phyloP scores from a whole-genome alignment of 2,329 filamentous ascomycete species.

The Aureobasidium leucospermi region DNA sequence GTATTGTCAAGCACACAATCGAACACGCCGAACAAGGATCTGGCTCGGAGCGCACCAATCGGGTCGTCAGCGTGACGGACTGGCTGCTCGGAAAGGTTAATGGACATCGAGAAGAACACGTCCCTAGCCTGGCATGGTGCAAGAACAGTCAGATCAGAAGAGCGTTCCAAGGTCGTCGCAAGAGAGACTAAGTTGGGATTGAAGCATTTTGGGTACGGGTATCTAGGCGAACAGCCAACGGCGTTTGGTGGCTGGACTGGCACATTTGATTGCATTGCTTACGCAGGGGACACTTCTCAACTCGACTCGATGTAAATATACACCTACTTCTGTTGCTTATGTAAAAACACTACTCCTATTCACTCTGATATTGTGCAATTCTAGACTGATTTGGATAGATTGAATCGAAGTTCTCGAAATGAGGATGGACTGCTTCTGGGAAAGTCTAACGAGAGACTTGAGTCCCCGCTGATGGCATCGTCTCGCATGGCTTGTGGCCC shows the following conservation, averaged over 20 bases:
- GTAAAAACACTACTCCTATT: not conserved
- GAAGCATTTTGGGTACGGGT: conserved; percentile 1
- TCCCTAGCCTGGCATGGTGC: conserved; percentile 37
- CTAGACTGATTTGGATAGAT: not conserved
- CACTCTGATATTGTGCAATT: not conserved
- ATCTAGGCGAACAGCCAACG: not conserved
- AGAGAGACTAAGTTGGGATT: not conserved
- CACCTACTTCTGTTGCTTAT: not conserved
- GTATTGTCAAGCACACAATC: conserved; percentile 82
- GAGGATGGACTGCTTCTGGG: not conserved
- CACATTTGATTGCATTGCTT: not conserved
- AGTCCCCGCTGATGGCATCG: not conserved
- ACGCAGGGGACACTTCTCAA: not conserved
- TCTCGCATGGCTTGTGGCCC: not conserved
- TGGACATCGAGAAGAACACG: conserved; percentile 35
- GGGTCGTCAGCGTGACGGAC: conserved; percentile 85
- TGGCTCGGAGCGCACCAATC: conserved; percentile 75
- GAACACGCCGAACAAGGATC: conserved; percentile 82
- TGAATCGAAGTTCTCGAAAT: not conserved
- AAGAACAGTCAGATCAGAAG: conserved; percentile 17
- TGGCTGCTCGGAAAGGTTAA: conserved; percentile 81
- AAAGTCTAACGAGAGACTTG: not conserved
- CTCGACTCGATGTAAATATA: not conserved
- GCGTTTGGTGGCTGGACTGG: conserved; percentile 7
- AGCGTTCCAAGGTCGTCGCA: conserved; percentile 1